Evolutionary conservation across 805 yeast genomes (phyloP), one percentile per base, ranked within the genome.

Genomic region (Priceomyces medius): DNA sequence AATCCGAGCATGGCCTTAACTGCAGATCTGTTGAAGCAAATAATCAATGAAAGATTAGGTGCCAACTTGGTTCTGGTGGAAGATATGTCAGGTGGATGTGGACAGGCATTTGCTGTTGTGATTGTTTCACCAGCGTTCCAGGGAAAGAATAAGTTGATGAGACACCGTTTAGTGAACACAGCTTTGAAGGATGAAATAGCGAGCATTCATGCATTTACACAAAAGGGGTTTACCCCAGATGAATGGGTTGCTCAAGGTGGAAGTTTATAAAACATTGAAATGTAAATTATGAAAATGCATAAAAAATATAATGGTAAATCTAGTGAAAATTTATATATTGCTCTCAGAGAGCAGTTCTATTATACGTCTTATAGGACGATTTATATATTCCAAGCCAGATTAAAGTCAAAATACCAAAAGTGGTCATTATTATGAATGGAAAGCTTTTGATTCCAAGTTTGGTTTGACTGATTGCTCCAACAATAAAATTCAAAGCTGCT

Each of bases 71-170:
- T 82, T 8, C 84, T 82, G 53, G 89, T 87, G 5, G 83, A 77
- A 45, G 95, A 87, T 50, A 77, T 80, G 71, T 81, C 82, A 33
- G 95, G 95, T 12, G 99, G 99, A 1, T 93, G 99, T 65, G 99
- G 99, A 4, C 97, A 91, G 62, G 96, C 98, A 2, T 91, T 90
- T 63, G 96, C 95, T 28, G 96, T 89, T 24, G 77, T 87, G 5
- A 90, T 95, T 20, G 96, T 93, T 7, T 64, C 82, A 4, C 74
- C 79, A 34, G 56, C 71, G 17, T 93, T 95, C 61, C 62, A 73
- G 45, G 93, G 93, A 18, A 88, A 88, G 66, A 88, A 88, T 65
- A 86, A 85, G 59, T 71, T 93, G 37, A 78, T 81, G 71, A 77
- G 99, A 56, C 96, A 91, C 54, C 73, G 98, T 50, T 55, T 89